phyloP scores from a whole-genome alignment of 177 flowering plant species.

The Vitis hybrid region DNA sequence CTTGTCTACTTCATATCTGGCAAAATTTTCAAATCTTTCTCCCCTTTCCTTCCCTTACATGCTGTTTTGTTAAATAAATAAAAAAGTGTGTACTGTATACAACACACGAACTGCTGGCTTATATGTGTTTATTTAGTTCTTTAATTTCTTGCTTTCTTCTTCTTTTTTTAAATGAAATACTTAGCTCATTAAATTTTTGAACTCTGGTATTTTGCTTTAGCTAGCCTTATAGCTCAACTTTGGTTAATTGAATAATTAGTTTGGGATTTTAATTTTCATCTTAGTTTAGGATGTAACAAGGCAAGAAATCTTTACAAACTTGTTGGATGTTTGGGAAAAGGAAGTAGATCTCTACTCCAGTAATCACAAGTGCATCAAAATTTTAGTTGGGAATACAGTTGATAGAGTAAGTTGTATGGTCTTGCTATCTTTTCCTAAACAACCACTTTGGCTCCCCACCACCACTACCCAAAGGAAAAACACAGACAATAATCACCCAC shows the following conservation, averaged over 20 bases:
- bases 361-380: slow-evolving; percentile 71
- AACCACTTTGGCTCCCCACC: too few species aligned
- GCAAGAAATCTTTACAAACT: slow-evolving; percentile 75
- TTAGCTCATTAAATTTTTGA: background rate
- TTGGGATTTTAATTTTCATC: slow-evolving; percentile 15
- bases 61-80: background rate
- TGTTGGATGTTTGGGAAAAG: slow-evolving; percentile 73
- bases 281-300: slow-evolving; percentile 89
- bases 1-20: background rate
- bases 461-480: too few species aligned
- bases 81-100: background rate
- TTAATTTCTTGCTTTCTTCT: too few species aligned
- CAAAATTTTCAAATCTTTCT: background rate
- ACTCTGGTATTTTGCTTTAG: background rate
- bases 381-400: slow-evolving; percentile 88
- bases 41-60: background rate
- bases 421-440: background rate
- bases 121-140: background rate
- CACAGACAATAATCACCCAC: too few species aligned
- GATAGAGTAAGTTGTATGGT: slow-evolving; percentile 61
- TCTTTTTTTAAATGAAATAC: background rate
- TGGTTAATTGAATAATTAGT: background rate
- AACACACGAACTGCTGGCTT: background rate
- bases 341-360: slow-evolving; percentile 79
- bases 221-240: background rate